phyloP scores from a whole-genome alignment of 768 basidiomycete species.

The Melanogaster broomeanus region DNA sequence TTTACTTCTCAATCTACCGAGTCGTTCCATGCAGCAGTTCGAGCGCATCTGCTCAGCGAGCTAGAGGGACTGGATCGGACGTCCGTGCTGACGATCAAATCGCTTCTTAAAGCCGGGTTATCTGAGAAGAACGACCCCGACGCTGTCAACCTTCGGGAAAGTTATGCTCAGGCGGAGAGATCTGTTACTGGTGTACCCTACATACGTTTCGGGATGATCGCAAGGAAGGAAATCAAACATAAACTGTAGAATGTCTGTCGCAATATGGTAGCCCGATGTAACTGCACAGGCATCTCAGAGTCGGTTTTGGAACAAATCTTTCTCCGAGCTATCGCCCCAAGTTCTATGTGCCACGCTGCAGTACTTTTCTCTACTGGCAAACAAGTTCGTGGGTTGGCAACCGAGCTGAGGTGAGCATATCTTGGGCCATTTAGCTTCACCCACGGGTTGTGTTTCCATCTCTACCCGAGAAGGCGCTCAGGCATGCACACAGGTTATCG shows the following conservation, averaged over 20 bases:
- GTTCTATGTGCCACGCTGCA: too few relatives aligned
- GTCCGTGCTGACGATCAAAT: constrained; percentile 54
- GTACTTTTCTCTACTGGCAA: too few relatives aligned
- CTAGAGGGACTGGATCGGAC: constrained; percentile 57
- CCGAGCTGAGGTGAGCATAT: too few relatives aligned
- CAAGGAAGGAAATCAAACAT: constrained; percentile 65
- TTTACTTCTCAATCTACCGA: constrained; percentile 53
- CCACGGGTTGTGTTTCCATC: too few relatives aligned
- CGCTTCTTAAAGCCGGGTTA: constrained; percentile 54
- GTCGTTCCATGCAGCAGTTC: constrained; percentile 55
- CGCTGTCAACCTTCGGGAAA: constrained; percentile 66
- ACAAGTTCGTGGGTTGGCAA: too few relatives aligned
- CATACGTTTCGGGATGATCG: constrained; percentile 55
- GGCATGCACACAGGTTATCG: too few relatives aligned
- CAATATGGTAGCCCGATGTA: neutral
- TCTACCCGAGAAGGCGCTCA: too few relatives aligned
- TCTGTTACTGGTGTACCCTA: constrained; percentile 61
- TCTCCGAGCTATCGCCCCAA: too few relatives aligned
- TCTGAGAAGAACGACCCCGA: constrained; percentile 66
- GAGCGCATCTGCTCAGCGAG: constrained; percentile 50
- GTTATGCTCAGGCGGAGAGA: constrained; percentile 68
- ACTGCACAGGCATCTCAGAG: too few relatives aligned
- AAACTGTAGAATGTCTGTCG: constrained; percentile 43
- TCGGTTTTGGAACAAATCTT: too few relatives aligned
- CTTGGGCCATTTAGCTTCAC: too few relatives aligned